Evolutionary conservation across 208 protist species (phyloP).

Genomic region (Wallacemonas sp.): DNA sequence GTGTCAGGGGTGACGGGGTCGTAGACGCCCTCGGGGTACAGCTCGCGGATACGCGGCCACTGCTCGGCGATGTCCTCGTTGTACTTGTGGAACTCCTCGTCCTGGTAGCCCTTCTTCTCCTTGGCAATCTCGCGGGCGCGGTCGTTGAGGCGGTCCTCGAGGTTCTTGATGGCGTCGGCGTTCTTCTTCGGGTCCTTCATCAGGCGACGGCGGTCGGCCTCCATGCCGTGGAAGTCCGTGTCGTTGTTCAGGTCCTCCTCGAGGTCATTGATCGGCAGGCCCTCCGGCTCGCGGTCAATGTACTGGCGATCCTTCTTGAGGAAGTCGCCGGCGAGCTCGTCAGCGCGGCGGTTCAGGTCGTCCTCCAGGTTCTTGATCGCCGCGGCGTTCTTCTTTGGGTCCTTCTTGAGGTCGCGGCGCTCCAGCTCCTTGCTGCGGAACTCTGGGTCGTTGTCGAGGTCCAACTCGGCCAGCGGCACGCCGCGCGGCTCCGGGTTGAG

Average conservation of each 20-base stretch:
- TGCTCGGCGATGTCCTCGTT: constrained; percentile 69
- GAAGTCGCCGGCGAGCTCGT: constrained; percentile 63
- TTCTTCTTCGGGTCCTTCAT: constrained; percentile 52
- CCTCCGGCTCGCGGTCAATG: constrained; percentile 72
- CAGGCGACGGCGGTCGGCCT: constrained; percentile 47
- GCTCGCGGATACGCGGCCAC: constrained; percentile 75
- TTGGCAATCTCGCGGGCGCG: constrained; percentile 61
- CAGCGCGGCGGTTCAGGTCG: constrained; percentile 59
- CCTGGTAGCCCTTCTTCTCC: constrained; percentile 74
- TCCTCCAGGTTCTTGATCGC: constrained; percentile 50
- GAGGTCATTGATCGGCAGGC: constrained; percentile 65
- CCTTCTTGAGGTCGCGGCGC: constrained; percentile 57
- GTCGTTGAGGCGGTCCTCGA: constrained; percentile 44
- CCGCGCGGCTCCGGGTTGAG: constrained; percentile 75
- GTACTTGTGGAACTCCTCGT: constrained; percentile 70
- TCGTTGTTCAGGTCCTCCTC: constrained; percentile 63
- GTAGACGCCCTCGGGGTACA: constrained; percentile 76
- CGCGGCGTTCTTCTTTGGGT: constrained; percentile 25
- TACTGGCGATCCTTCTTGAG: constrained; percentile 70
- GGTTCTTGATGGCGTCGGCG: constrained; percentile 20
- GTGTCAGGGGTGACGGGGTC: constrained; percentile 57
- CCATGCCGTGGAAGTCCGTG: constrained; percentile 63
- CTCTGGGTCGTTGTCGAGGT: constrained; percentile 58
- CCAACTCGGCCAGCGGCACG: constrained; percentile 60
- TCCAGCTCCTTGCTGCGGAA: constrained; percentile 57